Percentiles rank a stretch among this genome's conserved stretches.
phyloP scores from a whole-genome alignment of 2,329 filamentous ascomycete species.

The Sporothrix sp. region DNA sequence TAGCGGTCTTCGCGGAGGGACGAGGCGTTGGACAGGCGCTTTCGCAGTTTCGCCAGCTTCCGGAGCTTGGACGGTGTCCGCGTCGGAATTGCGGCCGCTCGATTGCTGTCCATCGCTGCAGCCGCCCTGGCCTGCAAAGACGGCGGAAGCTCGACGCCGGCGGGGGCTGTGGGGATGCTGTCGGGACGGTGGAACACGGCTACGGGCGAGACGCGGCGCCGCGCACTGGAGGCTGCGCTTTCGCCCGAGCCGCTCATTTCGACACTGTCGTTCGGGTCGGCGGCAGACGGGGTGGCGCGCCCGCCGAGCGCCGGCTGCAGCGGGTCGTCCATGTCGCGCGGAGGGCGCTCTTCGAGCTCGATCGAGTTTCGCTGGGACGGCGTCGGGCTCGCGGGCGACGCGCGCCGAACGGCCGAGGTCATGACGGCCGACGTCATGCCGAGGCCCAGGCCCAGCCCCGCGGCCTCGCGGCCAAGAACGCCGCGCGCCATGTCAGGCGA shows the following conservation, averaged over 20 bases:
- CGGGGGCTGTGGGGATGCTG: slow-evolving; percentile 32
- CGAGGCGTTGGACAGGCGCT: slow-evolving; percentile 35
- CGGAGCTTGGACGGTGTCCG: slow-evolving; percentile 13
- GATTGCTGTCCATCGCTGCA: slow-evolving; percentile 14
- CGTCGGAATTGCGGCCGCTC: not conserved
- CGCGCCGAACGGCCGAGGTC: slow-evolving; percentile 46
- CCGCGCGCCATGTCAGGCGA: slow-evolving; percentile 46
- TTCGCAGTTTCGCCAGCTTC: slow-evolving; percentile 11
- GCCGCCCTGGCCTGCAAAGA: not conserved
- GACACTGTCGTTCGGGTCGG: not conserved
- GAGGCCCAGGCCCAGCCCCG: slow-evolving; percentile 49
- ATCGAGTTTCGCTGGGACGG: not conserved
- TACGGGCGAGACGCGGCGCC: slow-evolving; percentile 16
- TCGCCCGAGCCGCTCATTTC: not conserved
- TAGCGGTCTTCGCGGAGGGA: not conserved
- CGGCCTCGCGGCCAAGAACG: slow-evolving; percentile 47
- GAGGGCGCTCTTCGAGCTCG: not conserved
- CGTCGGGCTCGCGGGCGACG: slow-evolving; percentile 6
- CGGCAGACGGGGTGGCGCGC: not conserved
- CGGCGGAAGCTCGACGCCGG: slow-evolving; percentile 1
- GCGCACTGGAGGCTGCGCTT: not conserved
- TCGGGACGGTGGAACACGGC: slow-evolving; percentile 39
- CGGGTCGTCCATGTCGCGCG: slow-evolving; percentile 1
- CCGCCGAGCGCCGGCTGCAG: not conserved
- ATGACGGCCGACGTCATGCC: slow-evolving; percentile 43